Conservation (phyloP, 2,329 filamentous ascomycete genomes). For the Escovopsis sp. region DNA sequence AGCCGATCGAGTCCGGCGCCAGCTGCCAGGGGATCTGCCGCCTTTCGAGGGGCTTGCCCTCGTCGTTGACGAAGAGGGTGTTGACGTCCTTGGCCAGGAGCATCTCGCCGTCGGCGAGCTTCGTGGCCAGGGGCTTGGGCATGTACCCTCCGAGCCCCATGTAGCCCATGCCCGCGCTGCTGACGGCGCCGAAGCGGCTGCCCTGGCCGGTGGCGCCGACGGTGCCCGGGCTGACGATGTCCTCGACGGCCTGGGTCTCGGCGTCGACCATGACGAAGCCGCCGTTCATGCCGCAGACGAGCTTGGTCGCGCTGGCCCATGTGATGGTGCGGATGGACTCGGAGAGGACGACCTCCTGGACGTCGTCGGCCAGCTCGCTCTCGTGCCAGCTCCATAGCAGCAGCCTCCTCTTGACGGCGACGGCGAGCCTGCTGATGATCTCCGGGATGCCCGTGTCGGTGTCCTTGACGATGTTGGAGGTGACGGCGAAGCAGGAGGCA, state of each 20-base stretch:
- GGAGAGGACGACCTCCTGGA: conserved; percentile 60
- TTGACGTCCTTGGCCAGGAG: conserved; percentile 96
- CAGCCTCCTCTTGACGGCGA: conserved; percentile 82
- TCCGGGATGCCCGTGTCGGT: conserved; percentile 72
- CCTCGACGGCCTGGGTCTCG: conserved; percentile 53
- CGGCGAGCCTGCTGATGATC: conserved; percentile 80
- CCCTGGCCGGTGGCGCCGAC: conserved; percentile 48
- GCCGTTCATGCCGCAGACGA: conserved; percentile 81
- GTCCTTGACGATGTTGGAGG: conserved; percentile 90
- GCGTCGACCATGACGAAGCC: conserved; percentile 86
- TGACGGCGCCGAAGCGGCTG: conserved; percentile 68
- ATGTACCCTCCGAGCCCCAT: conserved; percentile 89
- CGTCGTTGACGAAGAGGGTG: conserved; percentile 74
- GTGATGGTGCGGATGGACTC: conserved; percentile 79
- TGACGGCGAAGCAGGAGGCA: conserved; percentile 79
- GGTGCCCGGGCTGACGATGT: conserved; percentile 64
- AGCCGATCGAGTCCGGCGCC: conserved; percentile 82
- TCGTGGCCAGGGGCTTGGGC: conserved; percentile 75
- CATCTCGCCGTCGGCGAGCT: conserved; percentile 68
- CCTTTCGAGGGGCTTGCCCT: conserved; percentile 68
- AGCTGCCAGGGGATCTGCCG: conserved; percentile 83
- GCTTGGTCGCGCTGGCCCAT: conserved; percentile 75
- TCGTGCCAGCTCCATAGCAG: conserved; percentile 93
- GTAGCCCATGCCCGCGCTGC: conserved; percentile 83
- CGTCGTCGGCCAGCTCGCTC: conserved; percentile 65